A percentile compares a stretch with the other conserved stretches of the same genome.
Conservation (phyloP, 352 stramenopile species). For the Pythium rhizo-oryzae region DNA sequence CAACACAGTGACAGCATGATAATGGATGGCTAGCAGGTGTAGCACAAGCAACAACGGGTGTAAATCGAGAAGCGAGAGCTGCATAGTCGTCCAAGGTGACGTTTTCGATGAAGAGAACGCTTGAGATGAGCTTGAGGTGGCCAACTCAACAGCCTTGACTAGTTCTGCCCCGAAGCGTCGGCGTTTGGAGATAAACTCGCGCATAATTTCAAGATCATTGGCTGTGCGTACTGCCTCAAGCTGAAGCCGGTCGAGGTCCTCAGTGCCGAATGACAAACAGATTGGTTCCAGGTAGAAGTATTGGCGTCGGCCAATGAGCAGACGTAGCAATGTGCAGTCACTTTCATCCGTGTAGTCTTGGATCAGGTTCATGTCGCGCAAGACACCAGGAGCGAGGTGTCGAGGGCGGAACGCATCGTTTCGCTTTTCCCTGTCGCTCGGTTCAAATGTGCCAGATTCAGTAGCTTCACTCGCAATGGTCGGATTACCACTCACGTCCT, state of each 20-base stretch:
- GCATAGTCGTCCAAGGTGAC: conserved; percentile 52
- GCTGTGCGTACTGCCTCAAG: conserved; percentile 19
- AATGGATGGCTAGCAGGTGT: conserved; percentile 66
- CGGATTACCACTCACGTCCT: neutral
- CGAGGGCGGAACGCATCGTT: conserved; percentile 47
- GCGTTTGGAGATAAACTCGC: conserved; percentile 23
- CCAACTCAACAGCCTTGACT: conserved; percentile 7
- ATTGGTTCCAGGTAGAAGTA: conserved; percentile 82
- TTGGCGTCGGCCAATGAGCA: conserved; percentile 67
- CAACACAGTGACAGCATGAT: conserved; percentile 36
- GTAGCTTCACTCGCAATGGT: neutral
- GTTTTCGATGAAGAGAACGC: conserved; percentile 17
- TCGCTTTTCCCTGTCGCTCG: neutral
- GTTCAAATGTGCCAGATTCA: conserved; percentile 1
- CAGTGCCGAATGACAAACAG: conserved; percentile 21
- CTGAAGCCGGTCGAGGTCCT: conserved; percentile 22
- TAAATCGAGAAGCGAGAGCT: conserved; percentile 50
- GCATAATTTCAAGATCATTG: conserved; percentile 21
- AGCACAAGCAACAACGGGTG: conserved; percentile 59
- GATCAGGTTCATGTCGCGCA: conserved; percentile 74
- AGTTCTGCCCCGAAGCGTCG: conserved; percentile 26
- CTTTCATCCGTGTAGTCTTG: conserved; percentile 76
- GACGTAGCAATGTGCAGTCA: conserved; percentile 57
- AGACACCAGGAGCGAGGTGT: conserved; percentile 57
- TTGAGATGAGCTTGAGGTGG: conserved; percentile 3